Percentiles rank a stretch among this genome's conserved stretches.
Conservation (phyloP, 169 alveolate genomes). For the Plasmodium coatneyi region DNA sequence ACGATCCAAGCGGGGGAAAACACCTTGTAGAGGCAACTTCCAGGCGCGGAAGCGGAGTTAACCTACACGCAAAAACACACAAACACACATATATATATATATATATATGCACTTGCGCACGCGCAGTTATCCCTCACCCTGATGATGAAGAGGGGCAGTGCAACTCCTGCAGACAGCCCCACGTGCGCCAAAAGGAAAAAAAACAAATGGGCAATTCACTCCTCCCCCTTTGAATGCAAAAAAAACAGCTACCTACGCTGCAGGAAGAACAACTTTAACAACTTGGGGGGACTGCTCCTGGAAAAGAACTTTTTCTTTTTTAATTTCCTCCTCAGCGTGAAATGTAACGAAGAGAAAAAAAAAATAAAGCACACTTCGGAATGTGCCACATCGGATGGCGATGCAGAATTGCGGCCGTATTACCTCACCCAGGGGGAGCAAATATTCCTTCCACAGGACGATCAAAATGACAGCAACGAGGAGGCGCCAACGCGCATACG, state of each 20-base stretch:
- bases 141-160: constrained; percentile 22
- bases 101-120: background rate
- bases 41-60: background rate
- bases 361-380: background rate
- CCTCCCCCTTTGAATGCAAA: background rate
- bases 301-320: constrained; percentile 44
- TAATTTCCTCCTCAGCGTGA: constrained; percentile 29
- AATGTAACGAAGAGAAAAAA: constrained; percentile 57
- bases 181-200: background rate
- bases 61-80: background rate
- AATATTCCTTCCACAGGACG: background rate
- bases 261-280: constrained; percentile 44
- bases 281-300: constrained; percentile 26
- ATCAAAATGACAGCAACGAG: background rate
- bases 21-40: background rate
- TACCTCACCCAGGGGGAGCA: background rate
- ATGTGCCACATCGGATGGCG: background rate
- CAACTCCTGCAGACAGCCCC: background rate
- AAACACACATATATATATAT: background rate
- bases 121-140: background rate
- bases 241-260: constrained; percentile 14
- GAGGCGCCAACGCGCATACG: background rate
- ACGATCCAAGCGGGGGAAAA: background rate
- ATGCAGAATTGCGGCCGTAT: background rate
- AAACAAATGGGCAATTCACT: background rate